These are phyloP conservation scores for Aspergillus steynii DNA, from an alignment of 495 filamentous ascomycete species.

Conservation along the genomic window DNA sequence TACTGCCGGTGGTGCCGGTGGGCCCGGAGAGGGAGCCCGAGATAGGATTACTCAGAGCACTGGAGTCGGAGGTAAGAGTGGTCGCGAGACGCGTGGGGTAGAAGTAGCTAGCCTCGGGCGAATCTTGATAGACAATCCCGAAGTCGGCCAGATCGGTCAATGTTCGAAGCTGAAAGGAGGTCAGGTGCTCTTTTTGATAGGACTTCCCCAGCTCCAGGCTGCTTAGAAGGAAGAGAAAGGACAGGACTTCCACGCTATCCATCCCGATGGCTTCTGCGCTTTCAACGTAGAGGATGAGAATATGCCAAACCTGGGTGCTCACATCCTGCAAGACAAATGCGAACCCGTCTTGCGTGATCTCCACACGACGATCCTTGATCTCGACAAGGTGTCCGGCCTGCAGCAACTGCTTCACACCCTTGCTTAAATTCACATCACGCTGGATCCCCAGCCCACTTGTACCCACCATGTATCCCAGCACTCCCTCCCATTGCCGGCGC, in stretches of 20 bases:
- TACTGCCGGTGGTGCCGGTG: conserved; percentile 32
- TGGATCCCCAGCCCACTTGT: conserved; percentile 55
- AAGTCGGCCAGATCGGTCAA: conserved; percentile 84
- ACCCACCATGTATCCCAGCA: conserved; percentile 91
- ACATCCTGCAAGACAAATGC: conserved; percentile 92
- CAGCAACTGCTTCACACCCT: conserved; percentile 79
- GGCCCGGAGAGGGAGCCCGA: conserved; percentile 38
- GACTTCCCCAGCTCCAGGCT: conserved; percentile 86
- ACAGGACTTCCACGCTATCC: conserved; percentile 89
- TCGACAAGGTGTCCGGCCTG: conserved; percentile 79
- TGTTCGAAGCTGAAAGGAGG: conserved; percentile 79
- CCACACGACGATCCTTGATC: conserved; percentile 53
- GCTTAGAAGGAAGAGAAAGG: conserved; percentile 94
- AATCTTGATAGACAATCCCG: conserved; percentile 80
- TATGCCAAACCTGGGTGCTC: conserved; percentile 94
- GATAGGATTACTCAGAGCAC: conserved; percentile 48
- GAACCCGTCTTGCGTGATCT: conserved; percentile 90
- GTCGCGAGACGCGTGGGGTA: conserved; percentile 94
- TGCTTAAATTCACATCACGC: conserved; percentile 60
- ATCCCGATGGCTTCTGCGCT: conserved; percentile 75
- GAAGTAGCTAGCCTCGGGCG: conserved; percentile 63
- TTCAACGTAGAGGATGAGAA: conserved; percentile 90
- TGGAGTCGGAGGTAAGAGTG: conserved; percentile 85
- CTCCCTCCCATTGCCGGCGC: conserved; percentile 87
- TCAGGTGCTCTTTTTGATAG: conserved; percentile 79